These are phyloP conservation scores for Yamadazyma kanchanaburiensis DNA, from an alignment of 1,139 yeast genomes.

Conservation along the genomic window DNA sequence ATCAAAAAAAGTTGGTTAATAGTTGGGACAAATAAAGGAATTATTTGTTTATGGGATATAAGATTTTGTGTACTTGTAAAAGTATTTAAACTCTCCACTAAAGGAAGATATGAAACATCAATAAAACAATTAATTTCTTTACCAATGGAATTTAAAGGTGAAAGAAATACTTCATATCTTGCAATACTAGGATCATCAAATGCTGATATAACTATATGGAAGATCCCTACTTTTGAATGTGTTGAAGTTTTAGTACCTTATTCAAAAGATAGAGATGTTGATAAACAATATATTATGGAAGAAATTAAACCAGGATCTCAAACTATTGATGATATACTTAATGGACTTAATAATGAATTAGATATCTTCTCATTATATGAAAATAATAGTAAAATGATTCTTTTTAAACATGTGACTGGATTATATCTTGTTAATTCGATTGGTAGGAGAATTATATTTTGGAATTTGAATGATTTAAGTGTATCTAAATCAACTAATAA, in stretches of 20 bases:
- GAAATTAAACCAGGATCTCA: slow-evolving; percentile 7
- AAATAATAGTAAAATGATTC: slow-evolving; percentile 2
- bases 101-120: slow-evolving; percentile 9
- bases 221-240: slow-evolving; percentile 63
- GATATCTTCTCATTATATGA: slow-evolving; percentile 2
- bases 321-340: slow-evolving; percentile 8
- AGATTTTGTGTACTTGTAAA: slow-evolving; percentile 61
- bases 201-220: slow-evolving; percentile 72
- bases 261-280: slow-evolving; percentile 2
- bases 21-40: slow-evolving; percentile 73
- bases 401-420: slow-evolving; percentile 8
- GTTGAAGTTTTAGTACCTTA: slow-evolving; percentile 41
- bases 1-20: slow-evolving; percentile 55
- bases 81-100: slow-evolving; percentile 55
- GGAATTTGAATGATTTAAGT: slow-evolving; percentile 26
- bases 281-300: slow-evolving; percentile 9
- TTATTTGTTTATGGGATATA: slow-evolving; percentile 77
- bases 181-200: slow-evolving; percentile 32
- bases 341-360: slow-evolving; percentile 10
- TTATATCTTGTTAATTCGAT: slow-evolving; percentile 22
- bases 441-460: slow-evolving; percentile 26
- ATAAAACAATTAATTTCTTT: slow-evolving; percentile 12
- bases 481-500: slow-evolving; percentile 20
- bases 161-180: slow-evolving; percentile 22
- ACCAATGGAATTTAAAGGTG: slow-evolving; percentile 7